Percentiles rank a stretch among this genome's conserved stretches.
Conservation (phyloP, 805 yeast genomes). For the Barnettozyma pratensis region DNA sequence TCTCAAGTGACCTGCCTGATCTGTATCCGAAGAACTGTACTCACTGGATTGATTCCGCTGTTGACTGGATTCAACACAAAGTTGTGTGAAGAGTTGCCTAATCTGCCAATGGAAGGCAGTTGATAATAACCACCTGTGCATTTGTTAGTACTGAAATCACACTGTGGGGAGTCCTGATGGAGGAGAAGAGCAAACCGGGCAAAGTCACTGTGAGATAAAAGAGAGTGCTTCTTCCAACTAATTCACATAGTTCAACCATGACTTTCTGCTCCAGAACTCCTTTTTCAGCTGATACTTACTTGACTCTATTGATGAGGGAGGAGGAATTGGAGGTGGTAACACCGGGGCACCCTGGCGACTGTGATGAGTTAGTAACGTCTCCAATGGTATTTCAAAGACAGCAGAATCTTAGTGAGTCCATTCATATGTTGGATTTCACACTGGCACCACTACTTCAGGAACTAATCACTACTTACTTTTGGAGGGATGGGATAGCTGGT, state of each 20-base stretch:
- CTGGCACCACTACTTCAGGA: background rate
- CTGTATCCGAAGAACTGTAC: background rate
- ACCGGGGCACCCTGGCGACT: slow-evolving; percentile 57
- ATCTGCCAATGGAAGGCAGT: slow-evolving; percentile 20
- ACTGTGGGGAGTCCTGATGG: too few relatives aligned
- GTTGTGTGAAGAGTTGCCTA: slow-evolving; percentile 13
- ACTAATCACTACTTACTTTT: slow-evolving; percentile 20
- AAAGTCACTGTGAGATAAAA: background rate
- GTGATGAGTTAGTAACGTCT: slow-evolving; percentile 3
- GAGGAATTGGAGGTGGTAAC: slow-evolving; percentile 46
- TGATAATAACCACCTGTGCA: slow-evolving; percentile 17
- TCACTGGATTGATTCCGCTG: slow-evolving; percentile 11
- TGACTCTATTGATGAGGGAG: slow-evolving; percentile 21
- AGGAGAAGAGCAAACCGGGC: background rate
- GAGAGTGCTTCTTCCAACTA: background rate
- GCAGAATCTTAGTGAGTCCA: too few relatives aligned
- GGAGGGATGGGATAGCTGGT: slow-evolving; percentile 25
- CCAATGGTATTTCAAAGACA: too few relatives aligned
- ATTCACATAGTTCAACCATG: too few relatives aligned
- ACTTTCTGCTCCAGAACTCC: background rate
- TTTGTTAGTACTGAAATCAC: slow-evolving; percentile 13
- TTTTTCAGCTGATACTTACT: slow-evolving; percentile 15
- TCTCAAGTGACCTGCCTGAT: too few relatives aligned
- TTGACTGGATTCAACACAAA: slow-evolving; percentile 18
- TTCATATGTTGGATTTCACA: too few relatives aligned